Evolutionary conservation across 176 grass and related monocot genomes (phyloP).

Genomic region (Chloris gayana): DNA sequence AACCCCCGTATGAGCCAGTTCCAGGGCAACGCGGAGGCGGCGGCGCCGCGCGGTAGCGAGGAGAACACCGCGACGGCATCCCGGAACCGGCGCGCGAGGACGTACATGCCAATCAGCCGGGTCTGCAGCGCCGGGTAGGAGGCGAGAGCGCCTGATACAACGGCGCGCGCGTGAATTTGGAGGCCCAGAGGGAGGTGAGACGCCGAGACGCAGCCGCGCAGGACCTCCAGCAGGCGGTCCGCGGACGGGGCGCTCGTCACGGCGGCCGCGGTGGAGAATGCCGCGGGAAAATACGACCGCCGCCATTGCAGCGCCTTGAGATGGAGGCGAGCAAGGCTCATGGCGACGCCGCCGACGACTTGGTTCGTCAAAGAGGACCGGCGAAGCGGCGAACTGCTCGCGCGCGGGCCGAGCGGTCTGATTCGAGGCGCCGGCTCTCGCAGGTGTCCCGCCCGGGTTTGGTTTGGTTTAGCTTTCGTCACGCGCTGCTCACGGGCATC

Average conservation of each 20-base stretch:
- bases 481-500: conserved; percentile 46
- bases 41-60: conserved; percentile 40
- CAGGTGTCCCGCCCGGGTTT: conserved; percentile 14
- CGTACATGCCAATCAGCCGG: conserved; percentile 71
- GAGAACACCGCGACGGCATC: conserved; percentile 70
- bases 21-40: conserved; percentile 61
- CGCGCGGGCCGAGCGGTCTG: neutral
- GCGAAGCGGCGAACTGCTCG: neutral
- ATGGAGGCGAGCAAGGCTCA: conserved; percentile 19
- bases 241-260: neutral
- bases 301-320: neutral
- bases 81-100: conserved; percentile 64
- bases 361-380: neutral
- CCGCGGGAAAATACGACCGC: neutral
- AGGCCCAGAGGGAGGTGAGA: conserved; percentile 56
- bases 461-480: neutral
- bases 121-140: conserved; percentile 28
- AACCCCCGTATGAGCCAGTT: conserved; percentile 91
- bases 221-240: conserved; percentile 42
- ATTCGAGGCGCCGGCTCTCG: neutral
- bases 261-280: neutral
- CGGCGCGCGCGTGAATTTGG: conserved; percentile 65
- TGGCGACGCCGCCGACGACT: neutral
- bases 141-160: conserved; percentile 42
- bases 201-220: conserved; percentile 55